phyloP scores from a whole-genome alignment of 257 asterid genomes.

The Primulina huaijiensis region DNA sequence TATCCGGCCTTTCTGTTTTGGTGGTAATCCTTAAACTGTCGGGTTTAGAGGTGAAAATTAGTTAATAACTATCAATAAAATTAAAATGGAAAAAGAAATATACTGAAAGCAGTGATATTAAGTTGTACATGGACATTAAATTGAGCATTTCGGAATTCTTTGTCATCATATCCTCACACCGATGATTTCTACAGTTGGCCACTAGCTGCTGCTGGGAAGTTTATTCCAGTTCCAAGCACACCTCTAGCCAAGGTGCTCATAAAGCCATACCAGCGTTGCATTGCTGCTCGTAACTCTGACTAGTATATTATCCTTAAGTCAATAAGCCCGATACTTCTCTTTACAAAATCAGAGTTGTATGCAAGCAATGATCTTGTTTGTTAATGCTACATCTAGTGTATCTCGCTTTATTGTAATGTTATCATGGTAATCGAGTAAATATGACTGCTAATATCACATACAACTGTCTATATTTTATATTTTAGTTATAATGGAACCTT shows the following conservation, averaged over 20 bases:
- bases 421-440: neutral
- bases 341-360: conserved; percentile 11
- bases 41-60: neutral
- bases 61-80: too few species aligned
- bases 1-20: neutral
- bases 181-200: conserved; percentile 72
- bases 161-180: neutral
- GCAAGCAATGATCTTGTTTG: conserved; percentile 10
- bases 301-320: conserved; percentile 21
- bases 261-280: conserved; percentile 65
- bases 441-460: neutral
- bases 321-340: neutral
- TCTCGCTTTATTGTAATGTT: neutral
- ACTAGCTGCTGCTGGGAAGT: conserved; percentile 74
- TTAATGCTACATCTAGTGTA: neutral
- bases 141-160: neutral
- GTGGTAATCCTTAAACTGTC: neutral
- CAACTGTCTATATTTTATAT: neutral
- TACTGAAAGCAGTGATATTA: neutral
- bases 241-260: conserved; percentile 73
- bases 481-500: neutral
- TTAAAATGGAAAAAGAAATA: neutral
- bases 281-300: conserved; percentile 48
- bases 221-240: conserved; percentile 81
- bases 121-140: neutral